phyloP scores from a whole-genome alignment of 1,284 basidiomycete species.

The Mycosarcoma maydis region DNA sequence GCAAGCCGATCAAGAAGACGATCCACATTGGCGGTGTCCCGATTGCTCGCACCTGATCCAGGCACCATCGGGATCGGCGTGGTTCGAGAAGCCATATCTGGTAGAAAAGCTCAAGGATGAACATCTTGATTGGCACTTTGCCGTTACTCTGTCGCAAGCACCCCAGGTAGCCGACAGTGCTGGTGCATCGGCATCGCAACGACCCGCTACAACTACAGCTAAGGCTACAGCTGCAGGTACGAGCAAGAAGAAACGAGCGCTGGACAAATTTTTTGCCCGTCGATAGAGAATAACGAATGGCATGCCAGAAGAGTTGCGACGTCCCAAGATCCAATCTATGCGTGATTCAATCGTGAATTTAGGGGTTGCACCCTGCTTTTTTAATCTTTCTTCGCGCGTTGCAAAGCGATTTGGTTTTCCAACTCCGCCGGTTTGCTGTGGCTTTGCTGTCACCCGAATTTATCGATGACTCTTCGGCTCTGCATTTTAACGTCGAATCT shows the following conservation, averaged over 20 bases:
- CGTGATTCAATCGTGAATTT: not conserved
- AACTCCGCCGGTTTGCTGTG: slow-evolving; percentile 9
- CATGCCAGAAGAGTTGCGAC: too few species aligned
- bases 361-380: slow-evolving; percentile 33
- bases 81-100: slow-evolving; percentile 43
- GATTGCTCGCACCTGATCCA: slow-evolving; percentile 40
- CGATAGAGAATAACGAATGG: slow-evolving; percentile 3
- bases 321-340: too few species aligned
- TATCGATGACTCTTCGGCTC: too few species aligned
- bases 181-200: slow-evolving; percentile 1
- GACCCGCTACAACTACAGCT: not conserved
- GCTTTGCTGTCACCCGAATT: not conserved
- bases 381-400: not conserved
- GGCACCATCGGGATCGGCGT: slow-evolving; percentile 23
- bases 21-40: slow-evolving; percentile 46
- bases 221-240: not conserved
- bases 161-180: not conserved
- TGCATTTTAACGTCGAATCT: too few species aligned
- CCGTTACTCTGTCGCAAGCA: slow-evolving; percentile 47
- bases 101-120: slow-evolving; percentile 48
- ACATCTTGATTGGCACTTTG: slow-evolving; percentile 60
- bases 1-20: slow-evolving; percentile 10
- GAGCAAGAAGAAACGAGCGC: slow-evolving; percentile 32
- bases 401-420: not conserved
- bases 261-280: slow-evolving; percentile 35